These are phyloP conservation scores for Zygosaccharomyces bisporus DNA, from an alignment of 805 yeast species.

Conservation along the genomic window DNA sequence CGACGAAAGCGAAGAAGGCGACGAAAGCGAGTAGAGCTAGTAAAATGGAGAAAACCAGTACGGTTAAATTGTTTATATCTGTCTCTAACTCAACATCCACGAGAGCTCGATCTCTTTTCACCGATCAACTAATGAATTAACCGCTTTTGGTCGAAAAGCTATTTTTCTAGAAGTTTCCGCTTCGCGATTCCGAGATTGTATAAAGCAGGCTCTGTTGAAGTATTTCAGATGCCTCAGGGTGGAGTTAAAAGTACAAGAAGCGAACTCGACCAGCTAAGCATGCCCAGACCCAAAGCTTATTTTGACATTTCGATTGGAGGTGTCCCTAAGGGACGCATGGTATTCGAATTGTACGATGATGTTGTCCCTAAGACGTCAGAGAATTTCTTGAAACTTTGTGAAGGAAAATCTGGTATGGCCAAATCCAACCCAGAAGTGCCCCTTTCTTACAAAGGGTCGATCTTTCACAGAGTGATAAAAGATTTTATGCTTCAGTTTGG, in stretches of 20 bases:
- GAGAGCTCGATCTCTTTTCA: neutral
- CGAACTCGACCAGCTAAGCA: neutral
- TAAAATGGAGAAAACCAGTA: neutral
- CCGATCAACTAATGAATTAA: neutral
- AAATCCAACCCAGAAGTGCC: constrained; percentile 42
- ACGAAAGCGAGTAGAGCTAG: neutral
- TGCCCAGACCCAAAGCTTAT: constrained; percentile 51
- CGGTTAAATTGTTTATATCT: no score
- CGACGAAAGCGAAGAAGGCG: constrained; percentile 7
- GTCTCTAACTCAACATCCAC: neutral
- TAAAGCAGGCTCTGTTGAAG: neutral
- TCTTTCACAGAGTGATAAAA: constrained; percentile 89
- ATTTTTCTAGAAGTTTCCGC: constrained; percentile 6
- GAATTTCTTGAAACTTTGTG: constrained; percentile 82
- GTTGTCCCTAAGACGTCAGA: constrained; percentile 86
- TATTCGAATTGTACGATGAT: constrained; percentile 67
- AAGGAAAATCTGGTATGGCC: constrained; percentile 68
- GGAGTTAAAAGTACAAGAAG: neutral
- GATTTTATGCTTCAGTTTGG: constrained; percentile 95
- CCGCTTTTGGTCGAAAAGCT: neutral
- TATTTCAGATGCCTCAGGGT: neutral
- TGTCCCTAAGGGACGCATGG: constrained; percentile 66
- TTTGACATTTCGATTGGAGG: constrained; percentile 79
- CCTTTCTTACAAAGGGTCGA: constrained; percentile 72
- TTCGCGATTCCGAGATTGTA: constrained; percentile 3